Base-by-base conservation (phyloP, 192 early-diverging fungal species). In the Kappamyces sp. region DNA sequence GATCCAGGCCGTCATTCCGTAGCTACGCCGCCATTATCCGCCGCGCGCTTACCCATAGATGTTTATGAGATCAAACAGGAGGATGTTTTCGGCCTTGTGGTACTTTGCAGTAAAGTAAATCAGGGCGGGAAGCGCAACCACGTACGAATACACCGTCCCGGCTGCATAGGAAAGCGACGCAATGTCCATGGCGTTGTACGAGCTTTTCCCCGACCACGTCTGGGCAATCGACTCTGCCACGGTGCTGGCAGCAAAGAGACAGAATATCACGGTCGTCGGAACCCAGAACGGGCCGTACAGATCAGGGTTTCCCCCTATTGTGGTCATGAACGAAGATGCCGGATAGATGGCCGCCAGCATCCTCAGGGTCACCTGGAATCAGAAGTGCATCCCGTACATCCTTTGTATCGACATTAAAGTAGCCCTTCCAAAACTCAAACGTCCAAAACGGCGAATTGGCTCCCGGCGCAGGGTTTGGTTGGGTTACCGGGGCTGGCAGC, bases 201-300 rank as follows among this genome's bases (percentile, higher is more conserved):
- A n/a, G 2, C 62, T 55, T 2, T 72, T 76, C 22, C 22, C 22
- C 9, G 69, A 64, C 42, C 88, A 76, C 42, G 82, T 76, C 43
- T 86, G 80, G 12, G 80, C 81, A 50, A 99, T 87, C 11, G 87
- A 88, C 22, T 84, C 83, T 35, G 95, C 90, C 30, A 99, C 77
- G 36, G 89, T 89, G 2, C 89, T 88, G 9, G 94, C 88, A 38
- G 94, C 90, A 80, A 96, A 99, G 40, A 98, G 80, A n/a, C 81
- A 61, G 54, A 99, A 94, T 30, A 99, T 86, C n/a, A 95, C 91
- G 1, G 93, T 94, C 0, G 93, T 97, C 5, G 93, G 72, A 45
- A 99, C 91, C 96, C 96, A 99, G 68, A 98, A 95, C 0, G 96
- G 95, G 14, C 96, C 96, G 76, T 93, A 99, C 40, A 99, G 79